A percentile compares a stretch with the other conserved stretches of the same genome.
Conservation (phyloP, 192 early-diverging fungal species). For the Tieghemiomyces parasiticus region DNA sequence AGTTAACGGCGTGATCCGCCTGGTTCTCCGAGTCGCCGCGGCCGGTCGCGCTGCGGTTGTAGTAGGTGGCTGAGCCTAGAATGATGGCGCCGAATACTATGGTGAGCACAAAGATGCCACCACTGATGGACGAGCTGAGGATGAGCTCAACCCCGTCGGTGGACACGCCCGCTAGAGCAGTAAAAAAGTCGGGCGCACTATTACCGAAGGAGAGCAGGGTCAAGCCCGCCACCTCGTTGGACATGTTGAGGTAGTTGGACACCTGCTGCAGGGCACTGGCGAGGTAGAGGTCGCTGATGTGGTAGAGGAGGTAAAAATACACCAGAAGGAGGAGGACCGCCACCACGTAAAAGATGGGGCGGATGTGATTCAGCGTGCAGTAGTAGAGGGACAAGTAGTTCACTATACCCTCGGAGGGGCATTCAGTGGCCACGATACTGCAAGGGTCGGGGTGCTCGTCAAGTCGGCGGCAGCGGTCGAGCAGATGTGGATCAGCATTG, state of each 20-base stretch:
- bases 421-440: too few species aligned
- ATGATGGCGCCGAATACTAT: slow-evolving; percentile 5
- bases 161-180: slow-evolving; percentile 9
- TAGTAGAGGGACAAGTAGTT: slow-evolving; percentile 6
- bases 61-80: neutral
- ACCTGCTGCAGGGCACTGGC: slow-evolving; percentile 7
- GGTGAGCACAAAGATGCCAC: slow-evolving; percentile 3
- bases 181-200: slow-evolving; percentile 10
- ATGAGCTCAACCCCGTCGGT: slow-evolving; percentile 3
- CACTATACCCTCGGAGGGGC: neutral
- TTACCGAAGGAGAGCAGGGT: slow-evolving; percentile 9
- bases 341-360: slow-evolving; percentile 3
- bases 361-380: neutral
- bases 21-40: neutral
- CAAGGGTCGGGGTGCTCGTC: too few species aligned
- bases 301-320: slow-evolving; percentile 10
- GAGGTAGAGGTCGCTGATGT: slow-evolving; percentile 7
- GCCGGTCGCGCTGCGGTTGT: neutral
- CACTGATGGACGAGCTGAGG: slow-evolving; percentile 3
- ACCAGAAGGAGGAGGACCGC: neutral
- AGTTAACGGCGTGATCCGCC: too few species aligned
- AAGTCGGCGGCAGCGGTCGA: too few species aligned
- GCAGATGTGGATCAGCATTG: too few species aligned
- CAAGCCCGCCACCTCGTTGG: slow-evolving; percentile 8
- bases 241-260: slow-evolving; percentile 10